phyloP scores from a whole-genome alignment of 192 early-diverging fungal species.

The Coemansia sp. region DNA sequence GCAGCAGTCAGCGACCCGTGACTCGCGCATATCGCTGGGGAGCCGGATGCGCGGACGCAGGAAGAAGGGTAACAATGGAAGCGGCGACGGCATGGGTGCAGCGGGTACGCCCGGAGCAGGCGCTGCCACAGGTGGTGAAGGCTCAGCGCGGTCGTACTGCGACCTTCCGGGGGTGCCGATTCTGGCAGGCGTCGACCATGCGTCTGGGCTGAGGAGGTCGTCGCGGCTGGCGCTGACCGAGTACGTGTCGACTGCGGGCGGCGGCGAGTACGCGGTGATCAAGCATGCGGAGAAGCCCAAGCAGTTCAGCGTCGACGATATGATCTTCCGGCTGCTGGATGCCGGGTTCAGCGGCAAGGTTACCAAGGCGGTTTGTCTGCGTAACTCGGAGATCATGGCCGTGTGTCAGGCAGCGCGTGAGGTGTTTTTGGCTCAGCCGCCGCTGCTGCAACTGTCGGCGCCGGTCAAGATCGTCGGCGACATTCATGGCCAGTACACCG shows the following conservation, averaged over 20 bases:
- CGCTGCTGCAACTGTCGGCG: slow-evolving; percentile 72
- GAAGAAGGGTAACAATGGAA: slow-evolving; percentile 5
- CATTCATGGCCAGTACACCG: slow-evolving; percentile 94
- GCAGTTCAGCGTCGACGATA: slow-evolving; percentile 79
- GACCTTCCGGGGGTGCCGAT: slow-evolving; percentile 50
- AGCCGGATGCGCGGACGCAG: slow-evolving; percentile 33
- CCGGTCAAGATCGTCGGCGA: slow-evolving; percentile 85
- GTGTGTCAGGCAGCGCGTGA: slow-evolving; percentile 88
- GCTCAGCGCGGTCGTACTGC: slow-evolving; percentile 48
- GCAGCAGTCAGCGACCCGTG: slow-evolving; percentile 40
- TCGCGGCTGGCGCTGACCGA: slow-evolving; percentile 46
- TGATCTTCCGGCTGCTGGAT: slow-evolving; percentile 81
- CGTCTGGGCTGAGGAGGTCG: slow-evolving; percentile 27
- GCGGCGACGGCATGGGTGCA: not conserved
- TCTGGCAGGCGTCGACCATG: slow-evolving; percentile 41
- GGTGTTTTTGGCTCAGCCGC: slow-evolving; percentile 85
- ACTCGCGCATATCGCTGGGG: slow-evolving; percentile 53
- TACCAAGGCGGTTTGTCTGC: slow-evolving; percentile 78
- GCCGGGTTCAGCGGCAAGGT: slow-evolving; percentile 73
- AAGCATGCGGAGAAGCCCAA: slow-evolving; percentile 57
- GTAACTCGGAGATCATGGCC: slow-evolving; percentile 79
- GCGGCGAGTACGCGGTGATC: slow-evolving; percentile 53
- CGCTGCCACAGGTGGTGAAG: not conserved
- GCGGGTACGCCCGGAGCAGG: not conserved
- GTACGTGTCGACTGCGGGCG: slow-evolving; percentile 49